Percentiles rank a stretch among this genome's conserved stretches.
These are phyloP conservation scores for Globisporangium nodosum DNA, from an alignment of 352 stramenopile genomes.

Conservation along the genomic window DNA sequence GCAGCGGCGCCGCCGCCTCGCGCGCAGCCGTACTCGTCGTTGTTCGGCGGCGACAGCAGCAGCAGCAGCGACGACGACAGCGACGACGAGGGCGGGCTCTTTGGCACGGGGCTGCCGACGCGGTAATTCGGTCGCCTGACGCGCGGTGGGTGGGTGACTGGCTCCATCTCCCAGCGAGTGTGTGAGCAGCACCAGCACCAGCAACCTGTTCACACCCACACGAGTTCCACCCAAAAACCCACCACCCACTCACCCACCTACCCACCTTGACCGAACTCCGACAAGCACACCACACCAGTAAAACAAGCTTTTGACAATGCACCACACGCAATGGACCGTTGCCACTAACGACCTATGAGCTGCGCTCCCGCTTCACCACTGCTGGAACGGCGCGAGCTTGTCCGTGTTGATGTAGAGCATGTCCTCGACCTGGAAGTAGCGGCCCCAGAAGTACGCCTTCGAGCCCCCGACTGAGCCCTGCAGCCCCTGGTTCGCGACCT, in stretches of 20 bases:
- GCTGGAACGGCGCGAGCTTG: slow-evolving; percentile 70
- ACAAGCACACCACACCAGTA: no score
- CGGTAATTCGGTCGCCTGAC: slow-evolving; percentile 27
- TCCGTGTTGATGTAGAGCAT: slow-evolving; percentile 86
- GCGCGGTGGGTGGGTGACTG: no score
- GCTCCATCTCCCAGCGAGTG: background rate
- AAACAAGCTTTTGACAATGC: no score
- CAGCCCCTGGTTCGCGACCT: slow-evolving; percentile 48
- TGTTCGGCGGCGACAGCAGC: slow-evolving; percentile 56
- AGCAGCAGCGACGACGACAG: slow-evolving; percentile 65
- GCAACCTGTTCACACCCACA: no score
- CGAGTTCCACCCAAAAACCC: no score
- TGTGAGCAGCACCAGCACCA: no score
- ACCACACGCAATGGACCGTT: no score
- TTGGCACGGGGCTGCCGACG: slow-evolving; percentile 69
- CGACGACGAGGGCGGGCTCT: slow-evolving; percentile 72
- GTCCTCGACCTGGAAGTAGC: slow-evolving; percentile 76
- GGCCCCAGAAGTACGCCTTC: slow-evolving; percentile 87
- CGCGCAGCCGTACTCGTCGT: slow-evolving; percentile 39
- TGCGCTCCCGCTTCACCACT: slow-evolving; percentile 41
- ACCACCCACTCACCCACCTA: no score
- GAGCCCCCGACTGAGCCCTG: slow-evolving; percentile 65
- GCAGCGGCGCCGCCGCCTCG: slow-evolving; percentile 11
- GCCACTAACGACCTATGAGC: no score
- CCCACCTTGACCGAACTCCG: no score